Evolutionary conservation across 2,329 filamentous ascomycete species (phyloP).

Genomic region (Botrytis aclada): DNA sequence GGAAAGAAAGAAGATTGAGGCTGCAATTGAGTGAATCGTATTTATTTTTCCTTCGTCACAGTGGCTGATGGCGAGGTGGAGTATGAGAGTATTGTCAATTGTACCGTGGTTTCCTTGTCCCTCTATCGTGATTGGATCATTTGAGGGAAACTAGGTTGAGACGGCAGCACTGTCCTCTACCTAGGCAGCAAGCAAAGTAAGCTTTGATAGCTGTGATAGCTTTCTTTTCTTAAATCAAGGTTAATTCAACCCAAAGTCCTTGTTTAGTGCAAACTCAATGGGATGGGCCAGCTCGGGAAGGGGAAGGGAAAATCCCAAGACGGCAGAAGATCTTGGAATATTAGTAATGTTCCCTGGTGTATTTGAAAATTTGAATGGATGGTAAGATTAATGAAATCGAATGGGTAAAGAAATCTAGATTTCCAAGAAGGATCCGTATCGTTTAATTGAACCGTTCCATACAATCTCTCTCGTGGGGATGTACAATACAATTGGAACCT

Average conservation of each 20-base stretch:
- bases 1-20: not conserved
- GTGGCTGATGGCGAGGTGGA: conserved; percentile 8
- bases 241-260: not conserved
- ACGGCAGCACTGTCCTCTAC: not conserved
- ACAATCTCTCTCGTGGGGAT: not conserved
- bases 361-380: not conserved
- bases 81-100: not conserved
- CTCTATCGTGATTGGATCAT: not conserved
- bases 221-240: not conserved
- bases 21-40: conserved; percentile 1
- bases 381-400: not conserved
- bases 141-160: not conserved
- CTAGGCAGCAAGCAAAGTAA: not conserved
- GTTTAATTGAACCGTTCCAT: not conserved
- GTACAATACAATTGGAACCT: not conserved
- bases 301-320: not conserved
- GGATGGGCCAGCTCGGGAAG: not conserved
- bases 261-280: not conserved
- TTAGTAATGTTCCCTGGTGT: not conserved
- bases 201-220: not conserved
- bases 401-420: not conserved
- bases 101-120: not conserved
- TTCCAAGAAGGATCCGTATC: not conserved
- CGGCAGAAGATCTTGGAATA: not conserved
- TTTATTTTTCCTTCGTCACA: not conserved